Evolutionary conservation across 2,329 filamentous ascomycete genomes (phyloP), one percentile per base, ranked within the genome.

Genomic region (Beauveria brongniartii): DNA sequence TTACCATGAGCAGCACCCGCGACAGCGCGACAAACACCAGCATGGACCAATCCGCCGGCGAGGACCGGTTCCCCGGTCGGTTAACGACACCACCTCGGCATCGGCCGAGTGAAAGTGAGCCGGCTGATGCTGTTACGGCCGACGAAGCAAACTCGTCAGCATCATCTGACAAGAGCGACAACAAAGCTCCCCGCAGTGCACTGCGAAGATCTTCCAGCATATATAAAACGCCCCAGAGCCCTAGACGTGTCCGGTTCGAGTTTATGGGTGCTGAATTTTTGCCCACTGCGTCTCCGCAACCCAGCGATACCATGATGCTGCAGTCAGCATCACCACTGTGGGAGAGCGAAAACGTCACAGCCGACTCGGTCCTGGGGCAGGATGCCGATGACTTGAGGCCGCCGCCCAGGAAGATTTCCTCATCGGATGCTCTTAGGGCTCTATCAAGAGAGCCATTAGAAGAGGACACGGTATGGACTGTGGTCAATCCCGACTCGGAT

Each of bases 221-320:
- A 37, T 78, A 80, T 28, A 79, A 76, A 55, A 77, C 78, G 58
- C 73, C 72, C 6, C 75, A 77, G 48, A 85, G 82, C 66, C 82
- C 82, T n/a, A 79, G 84, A 34, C 78, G 82, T 62, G 85, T 87
- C 61, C 83, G 85, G 53, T 87, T 87, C 64, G 80, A 85, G 43
- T 80, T 87, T 51, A 78, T 79, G 68, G 84, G 83, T 58, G 74
- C 79, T 64, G 83, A 87, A 67, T 82, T 88, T 41, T 72, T 85
- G 61, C 82, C 84, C 22, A 85, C 83, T 51, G 74, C 79, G 28
- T 85, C 83, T 24, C 84, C 83, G 52, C 76, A 78, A 63, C 64
- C 69, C 60, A 65, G 73, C 60, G 69, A 73, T 63, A 65, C 71
- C 67, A 66, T 71, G 57, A 63, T 66, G 46, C 68, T 67, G 8